Conservation (phyloP, 495 filamentous ascomycete species). For the Penicillium cinerascens region DNA sequence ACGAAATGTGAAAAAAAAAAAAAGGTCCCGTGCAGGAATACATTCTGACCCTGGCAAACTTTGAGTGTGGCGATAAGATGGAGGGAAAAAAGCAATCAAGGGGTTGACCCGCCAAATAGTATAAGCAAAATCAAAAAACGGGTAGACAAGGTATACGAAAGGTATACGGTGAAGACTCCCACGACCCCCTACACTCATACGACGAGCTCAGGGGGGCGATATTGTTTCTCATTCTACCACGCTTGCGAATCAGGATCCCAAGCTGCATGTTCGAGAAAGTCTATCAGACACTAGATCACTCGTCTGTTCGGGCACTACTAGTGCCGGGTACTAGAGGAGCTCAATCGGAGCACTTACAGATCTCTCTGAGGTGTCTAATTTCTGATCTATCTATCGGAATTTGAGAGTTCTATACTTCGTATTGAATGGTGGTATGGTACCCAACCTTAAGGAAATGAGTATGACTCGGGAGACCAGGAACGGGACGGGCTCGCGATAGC, state of each 20-base stretch:
- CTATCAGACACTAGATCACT: constrained; percentile 16
- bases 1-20: neutral
- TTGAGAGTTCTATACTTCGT: neutral
- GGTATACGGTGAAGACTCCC: neutral
- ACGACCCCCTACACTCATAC: neutral
- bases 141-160: neutral
- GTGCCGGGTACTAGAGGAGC: constrained; percentile 3
- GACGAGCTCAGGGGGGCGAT: constrained; percentile 2
- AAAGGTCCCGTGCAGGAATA: constrained; percentile 4
- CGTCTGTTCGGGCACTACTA: neutral
- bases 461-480: neutral
- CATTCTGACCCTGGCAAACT: constrained; percentile 4
- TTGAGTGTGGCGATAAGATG: constrained; percentile 9
- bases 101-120: neutral
- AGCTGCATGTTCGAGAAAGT: constrained; percentile 6
- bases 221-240: neutral
- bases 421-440: neutral
- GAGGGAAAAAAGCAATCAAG: neutral
- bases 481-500: neutral
- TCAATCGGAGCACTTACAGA: constrained; percentile 2
- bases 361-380: neutral
- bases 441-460: neutral
- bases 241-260: constrained; percentile 5
- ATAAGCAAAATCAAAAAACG: neutral
- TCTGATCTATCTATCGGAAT: neutral